Base-by-base conservation (phyloP, 768 basidiomycete genomes). In the Termitomyces heimii region DNA sequence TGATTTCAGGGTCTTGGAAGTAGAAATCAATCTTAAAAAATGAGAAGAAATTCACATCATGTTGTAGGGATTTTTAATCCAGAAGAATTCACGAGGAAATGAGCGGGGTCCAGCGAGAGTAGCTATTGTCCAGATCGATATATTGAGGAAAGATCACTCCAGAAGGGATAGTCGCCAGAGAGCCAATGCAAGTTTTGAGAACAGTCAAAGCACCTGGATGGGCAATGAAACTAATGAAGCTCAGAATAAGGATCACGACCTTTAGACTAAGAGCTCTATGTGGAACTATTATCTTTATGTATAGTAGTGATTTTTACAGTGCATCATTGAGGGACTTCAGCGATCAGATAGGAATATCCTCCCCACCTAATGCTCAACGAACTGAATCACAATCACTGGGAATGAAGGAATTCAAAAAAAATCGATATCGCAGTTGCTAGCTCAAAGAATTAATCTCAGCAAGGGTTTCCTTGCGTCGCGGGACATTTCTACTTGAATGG, bases 111-210 rank as follows among this genome's bases (percentile, higher is more conserved):
- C 71, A 73, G 12, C 29, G 56, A 16, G 61, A 53, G 50, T 71
- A 70, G 31, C 56, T 51, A 16, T 59, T 56, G 2, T 58, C 64
- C 4, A 71, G 72, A 37, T 66, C 69, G 51, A 71, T 66, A 60
- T 73, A 73, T 3, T 72, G 58, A 37, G 71, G 72, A 18, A 72
- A 67, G 20, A 73, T 63, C 39, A 68, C 59, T 28, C 66, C 70
- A 6, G 67, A 66, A 18, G 66, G 58, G 2, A 65, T 49, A 12
- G 47, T 43, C 12, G 65, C 65, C 4, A 60, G 44, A 2, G 56
- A 47, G n/a, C 56, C 29, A n/a, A 60, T 29, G 43, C 48, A 57
- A 13, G 54, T 50, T 20, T 44, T 60, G 6, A 62, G 50, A 13
- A 62, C 18, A 8, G 34, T 40, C 34, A 57, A 50, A 5, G 43